Percentiles rank a stretch among this genome's conserved stretches.
Conservation (phyloP, 345 rosid species). For the Cardamine chenopodiifolia region DNA sequence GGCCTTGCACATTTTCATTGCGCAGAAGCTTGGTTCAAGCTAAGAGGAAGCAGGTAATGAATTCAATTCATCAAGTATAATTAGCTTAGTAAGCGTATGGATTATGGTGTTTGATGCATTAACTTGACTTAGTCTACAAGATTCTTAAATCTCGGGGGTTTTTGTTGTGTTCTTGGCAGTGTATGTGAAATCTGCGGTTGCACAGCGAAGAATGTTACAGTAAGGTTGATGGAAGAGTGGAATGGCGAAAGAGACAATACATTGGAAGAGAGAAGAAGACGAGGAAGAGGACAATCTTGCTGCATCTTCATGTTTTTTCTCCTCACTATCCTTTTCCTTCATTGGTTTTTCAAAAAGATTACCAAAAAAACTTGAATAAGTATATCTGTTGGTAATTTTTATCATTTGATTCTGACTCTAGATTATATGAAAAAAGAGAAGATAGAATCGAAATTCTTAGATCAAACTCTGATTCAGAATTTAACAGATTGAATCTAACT, state of each 20-base stretch:
- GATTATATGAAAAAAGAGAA: not conserved
- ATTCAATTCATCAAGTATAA: not conserved
- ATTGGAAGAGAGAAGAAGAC: constrained; percentile 29
- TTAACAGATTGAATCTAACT: not conserved
- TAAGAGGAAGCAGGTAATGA: constrained; percentile 83
- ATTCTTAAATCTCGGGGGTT: not conserved
- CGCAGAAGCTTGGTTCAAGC: constrained; percentile 94
- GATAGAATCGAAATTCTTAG: constrained; percentile 1
- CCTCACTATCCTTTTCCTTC: constrained; percentile 27
- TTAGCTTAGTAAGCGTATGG: not conserved
- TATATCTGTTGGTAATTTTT: constrained; percentile 4
- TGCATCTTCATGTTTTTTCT: constrained; percentile 35
- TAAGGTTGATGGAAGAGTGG: constrained; percentile 31
- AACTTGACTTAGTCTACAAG: constrained; percentile 9
- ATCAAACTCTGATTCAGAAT: constrained; percentile 3
- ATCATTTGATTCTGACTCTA: not conserved
- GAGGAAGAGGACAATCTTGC: constrained; percentile 36
- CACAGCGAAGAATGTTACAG: constrained; percentile 33
- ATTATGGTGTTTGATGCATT: not conserved
- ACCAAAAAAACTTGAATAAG: not conserved
- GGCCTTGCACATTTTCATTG: constrained; percentile 78
- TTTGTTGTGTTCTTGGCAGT: constrained; percentile 33
- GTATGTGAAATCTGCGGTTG: constrained; percentile 42
- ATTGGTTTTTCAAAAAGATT: constrained; percentile 34
- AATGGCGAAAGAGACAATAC: constrained; percentile 12